These are phyloP conservation scores for Trifolium repens DNA, from an alignment of 306 rosid genomes.

Conservation along the genomic window DNA sequence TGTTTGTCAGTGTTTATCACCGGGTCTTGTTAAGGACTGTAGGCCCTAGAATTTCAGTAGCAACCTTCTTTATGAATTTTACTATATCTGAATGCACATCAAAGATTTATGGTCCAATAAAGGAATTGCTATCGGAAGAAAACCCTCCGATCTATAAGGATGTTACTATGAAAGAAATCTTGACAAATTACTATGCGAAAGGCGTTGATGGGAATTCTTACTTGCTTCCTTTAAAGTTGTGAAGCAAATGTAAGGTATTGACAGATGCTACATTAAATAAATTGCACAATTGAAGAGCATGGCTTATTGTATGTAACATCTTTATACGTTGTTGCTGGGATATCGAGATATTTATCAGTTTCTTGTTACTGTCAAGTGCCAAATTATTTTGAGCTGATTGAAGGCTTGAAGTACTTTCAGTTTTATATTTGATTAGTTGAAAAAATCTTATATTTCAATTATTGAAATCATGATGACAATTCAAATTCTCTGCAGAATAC, in stretches of 20 bases:
- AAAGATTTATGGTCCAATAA: not conserved
- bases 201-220: not conserved
- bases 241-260: not conserved
- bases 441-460: too few species aligned
- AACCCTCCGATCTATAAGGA: not conserved
- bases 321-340: too few species aligned
- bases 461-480: too few species aligned
- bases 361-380: too few species aligned
- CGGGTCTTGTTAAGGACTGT: not conserved
- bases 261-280: too few species aligned
- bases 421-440: too few species aligned
- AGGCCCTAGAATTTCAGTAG: not conserved
- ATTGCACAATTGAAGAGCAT: too few species aligned
- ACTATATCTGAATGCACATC: not conserved
- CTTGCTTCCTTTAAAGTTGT: not conserved
- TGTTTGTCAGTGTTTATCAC: not conserved
- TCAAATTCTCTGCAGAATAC: too few species aligned
- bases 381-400: too few species aligned
- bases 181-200: not conserved
- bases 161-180: not conserved
- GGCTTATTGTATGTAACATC: too few species aligned
- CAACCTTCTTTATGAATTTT: not conserved
- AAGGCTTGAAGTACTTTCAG: too few species aligned
- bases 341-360: too few species aligned
- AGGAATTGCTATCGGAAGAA: not conserved